Evolutionary conservation across 768 basidiomycete species (phyloP), one percentile per base, ranked within the genome.

Genomic region (Dacryopinax primogenitus): DNA sequence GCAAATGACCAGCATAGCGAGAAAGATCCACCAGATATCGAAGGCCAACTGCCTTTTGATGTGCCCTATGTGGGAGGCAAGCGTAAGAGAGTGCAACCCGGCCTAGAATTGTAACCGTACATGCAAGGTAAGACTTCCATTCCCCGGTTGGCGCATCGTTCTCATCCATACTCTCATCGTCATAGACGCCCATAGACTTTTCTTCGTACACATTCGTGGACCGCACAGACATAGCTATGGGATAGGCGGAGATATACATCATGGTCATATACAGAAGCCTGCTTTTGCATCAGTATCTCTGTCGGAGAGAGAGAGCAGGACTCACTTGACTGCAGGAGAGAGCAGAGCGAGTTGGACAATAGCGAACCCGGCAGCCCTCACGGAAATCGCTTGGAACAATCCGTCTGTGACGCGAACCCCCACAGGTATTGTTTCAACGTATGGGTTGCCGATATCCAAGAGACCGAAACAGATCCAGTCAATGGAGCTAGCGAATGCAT

Each of bases 131-230:
- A 34, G 81, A 82, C 68, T 88, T 82, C 88, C 88, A 89, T 15
- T 82, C 83, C 12, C 76, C 74, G 1, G 81, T 78, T 45, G 82
- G 80, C 18, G 79, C 79, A 1, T 79, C 77, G n/a, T 82, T 76
- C 0, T 80, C 78, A 13, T 83, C 79, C 1, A 82, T 77, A 0
- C 41, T 39, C 13, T 70, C 72, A 1, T 78, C 73, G 16, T 77
- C 75, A 70, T 86, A 93, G 47, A 94, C 77, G 1, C 92, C 95
- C 26, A 98, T 81, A 0, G 92, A 93, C 63, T 83, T 85, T 70
- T 96, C 94, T 74, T 99, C 95, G 72, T 98, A 96, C 26, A 91
- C 90, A 69, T 92, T 91, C 51, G 88, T 86, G n/a, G 90, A 86
- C 12, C 95, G 90, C 23, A 98, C 90, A 23, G 77, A 77, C 62